Evolutionary conservation across 805 yeast species (phyloP).

Genomic region (Monosporozyma siamensis): DNA sequence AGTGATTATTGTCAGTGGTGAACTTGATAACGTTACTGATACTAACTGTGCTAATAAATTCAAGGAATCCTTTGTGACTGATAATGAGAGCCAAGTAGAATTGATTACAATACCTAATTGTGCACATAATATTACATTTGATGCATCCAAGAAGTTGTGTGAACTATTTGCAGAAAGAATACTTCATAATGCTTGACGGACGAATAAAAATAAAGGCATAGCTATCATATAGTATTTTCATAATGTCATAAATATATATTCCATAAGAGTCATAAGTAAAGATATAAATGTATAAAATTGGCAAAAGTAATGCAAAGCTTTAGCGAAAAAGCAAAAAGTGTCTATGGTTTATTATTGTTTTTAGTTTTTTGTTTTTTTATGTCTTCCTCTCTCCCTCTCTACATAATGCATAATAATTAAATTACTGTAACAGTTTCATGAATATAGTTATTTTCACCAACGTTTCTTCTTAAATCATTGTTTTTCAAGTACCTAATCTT

Average conservation of each 20-base stretch:
- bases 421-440: constrained; percentile 2
- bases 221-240: not conserved
- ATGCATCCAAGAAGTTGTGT: constrained; percentile 13
- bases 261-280: not conserved
- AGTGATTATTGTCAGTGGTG: constrained; percentile 18
- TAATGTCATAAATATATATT: not conserved
- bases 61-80: constrained; percentile 2
- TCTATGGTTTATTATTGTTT: not conserved
- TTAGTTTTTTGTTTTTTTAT: not conserved
- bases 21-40: constrained; percentile 21
- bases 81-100: constrained; percentile 1
- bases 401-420: not conserved
- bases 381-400: too few species aligned
- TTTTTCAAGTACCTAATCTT: constrained; percentile 15
- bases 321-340: not conserved
- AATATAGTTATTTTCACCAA: constrained; percentile 25
- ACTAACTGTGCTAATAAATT: constrained; percentile 8
- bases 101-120: constrained; percentile 13
- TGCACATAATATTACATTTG: constrained; percentile 24
- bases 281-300: not conserved
- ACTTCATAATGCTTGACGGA: not conserved
- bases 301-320: not conserved
- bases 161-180: constrained; percentile 5
- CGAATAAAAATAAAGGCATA: not conserved
- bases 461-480: constrained; percentile 22